Evolutionary conservation across 192 early-diverging fungal genomes (phyloP), one percentile per base, ranked within the genome.

Genomic region (Thoreauomyces humboldtii): DNA sequence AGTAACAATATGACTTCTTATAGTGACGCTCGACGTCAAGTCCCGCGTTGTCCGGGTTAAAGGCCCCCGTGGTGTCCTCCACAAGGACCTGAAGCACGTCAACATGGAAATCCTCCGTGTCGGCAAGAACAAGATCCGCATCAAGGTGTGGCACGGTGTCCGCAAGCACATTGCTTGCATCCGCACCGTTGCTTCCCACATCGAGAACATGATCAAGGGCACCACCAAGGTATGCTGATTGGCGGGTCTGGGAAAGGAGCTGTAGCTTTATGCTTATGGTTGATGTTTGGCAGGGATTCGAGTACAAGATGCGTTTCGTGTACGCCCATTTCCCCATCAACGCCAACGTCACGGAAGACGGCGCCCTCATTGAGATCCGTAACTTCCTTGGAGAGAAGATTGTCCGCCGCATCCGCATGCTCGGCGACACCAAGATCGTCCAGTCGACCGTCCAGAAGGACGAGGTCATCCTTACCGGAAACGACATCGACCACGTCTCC

Each of bases 301-400:
- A 94, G 85, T 98, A 98, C 89, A 96, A 95, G 88, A 92, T 98
- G 90, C 92, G 94, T 69, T 95, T 91, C 75, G 96, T 96, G 60
- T 95, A 95, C 69, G 96, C 96, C 59, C 96, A 98, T 89, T 98
- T 98, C 83, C 96, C 96, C 80, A 98, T 98, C 83, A 94, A 92
- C 84, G 91, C 89, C 69, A 92, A 90, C 75, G 88, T 96, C 62
- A 72, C 80, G 61, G 82, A 91, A 60, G 78, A 80, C 56, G 86
- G 84, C 58, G 81, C 85, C 70, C 77, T 79, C 12, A 87, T 96
- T 48, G 94, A 98, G 84, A 92, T 98, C 84, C 91, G 96, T 70
- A 98, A 98, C 92, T 98, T 95, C 82, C 82, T 98, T 62, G 96
- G 96, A 69, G 91, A 98, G 82, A 95, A 92, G 88, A 76, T 89